A percentile compares a stretch with the other conserved stretches of the same genome.
Evolutionary conservation across 257 asterid species (phyloP).

Genomic region (Solanum pimpinellifolium): DNA sequence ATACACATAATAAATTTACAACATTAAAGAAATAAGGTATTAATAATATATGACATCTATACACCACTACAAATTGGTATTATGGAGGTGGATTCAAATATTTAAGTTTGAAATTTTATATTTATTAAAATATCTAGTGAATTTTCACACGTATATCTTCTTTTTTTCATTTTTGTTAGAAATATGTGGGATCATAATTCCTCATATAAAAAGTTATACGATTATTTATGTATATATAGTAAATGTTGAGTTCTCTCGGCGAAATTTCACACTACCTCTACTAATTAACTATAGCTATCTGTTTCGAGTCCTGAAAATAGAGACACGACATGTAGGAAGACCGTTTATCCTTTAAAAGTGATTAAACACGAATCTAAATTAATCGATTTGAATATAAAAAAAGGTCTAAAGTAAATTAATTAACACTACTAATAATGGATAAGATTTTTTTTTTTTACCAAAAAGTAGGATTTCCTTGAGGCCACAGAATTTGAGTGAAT

Average conservation of each 20-base stretch:
- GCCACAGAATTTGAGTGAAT: conserved; percentile 40
- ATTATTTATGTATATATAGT: too few species aligned
- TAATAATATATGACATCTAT: neutral
- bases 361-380: neutral
- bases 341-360: neutral
- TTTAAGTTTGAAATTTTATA: too few species aligned
- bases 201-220: too few species aligned
- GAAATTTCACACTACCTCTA: neutral
- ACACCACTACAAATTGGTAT: neutral
- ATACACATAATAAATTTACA: neutral
- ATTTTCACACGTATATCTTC: neutral
- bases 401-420: neutral
- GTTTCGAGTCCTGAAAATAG: neutral
- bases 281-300: neutral
- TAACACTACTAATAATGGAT: neutral
- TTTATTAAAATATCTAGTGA: neutral
- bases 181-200: neutral
- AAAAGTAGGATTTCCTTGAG: conserved; percentile 41
- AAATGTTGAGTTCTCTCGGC: too few species aligned
- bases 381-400: neutral
- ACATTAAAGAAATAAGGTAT: neutral
- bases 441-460: conserved; percentile 14
- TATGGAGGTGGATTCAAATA: neutral
- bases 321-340: neutral
- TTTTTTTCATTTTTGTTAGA: fast-evolving